phyloP scores from a whole-genome alignment of 2,329 filamentous ascomycete species.

The Aspergillus sp. region DNA sequence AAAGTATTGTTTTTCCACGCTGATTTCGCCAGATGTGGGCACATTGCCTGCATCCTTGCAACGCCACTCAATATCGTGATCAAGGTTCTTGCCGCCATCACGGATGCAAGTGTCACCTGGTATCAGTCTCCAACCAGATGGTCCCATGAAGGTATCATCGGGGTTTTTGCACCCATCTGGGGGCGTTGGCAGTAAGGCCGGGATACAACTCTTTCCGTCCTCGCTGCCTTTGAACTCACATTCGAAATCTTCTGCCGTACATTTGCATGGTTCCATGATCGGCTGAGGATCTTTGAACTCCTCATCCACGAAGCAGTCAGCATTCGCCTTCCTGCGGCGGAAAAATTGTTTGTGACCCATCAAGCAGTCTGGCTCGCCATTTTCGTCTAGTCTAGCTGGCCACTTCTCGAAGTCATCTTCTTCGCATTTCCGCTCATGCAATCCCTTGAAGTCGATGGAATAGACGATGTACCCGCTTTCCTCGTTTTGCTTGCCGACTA shows the following conservation, averaged over 20 bases:
- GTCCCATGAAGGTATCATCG: constrained; percentile 75
- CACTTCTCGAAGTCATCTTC: constrained; percentile 76
- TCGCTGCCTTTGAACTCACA: constrained; percentile 82
- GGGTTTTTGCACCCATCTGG: constrained; percentile 75
- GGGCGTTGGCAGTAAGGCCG: constrained; percentile 61
- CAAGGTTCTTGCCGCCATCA: constrained; percentile 64
- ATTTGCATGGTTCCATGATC: constrained; percentile 74
- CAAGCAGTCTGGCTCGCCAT: constrained; percentile 80
- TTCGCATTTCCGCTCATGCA: constrained; percentile 78
- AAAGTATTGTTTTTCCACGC: constrained; percentile 63
- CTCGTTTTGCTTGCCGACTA: constrained; percentile 64
- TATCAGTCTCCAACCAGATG: constrained; percentile 89
- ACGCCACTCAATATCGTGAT: constrained; percentile 70
- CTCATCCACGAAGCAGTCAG: constrained; percentile 84
- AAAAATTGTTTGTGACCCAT: constrained; percentile 96
- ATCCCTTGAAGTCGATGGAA: constrained; percentile 77
- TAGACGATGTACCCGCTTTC: constrained; percentile 64
- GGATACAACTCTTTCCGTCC: constrained; percentile 69
- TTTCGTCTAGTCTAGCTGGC: constrained; percentile 77
- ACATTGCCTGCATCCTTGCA: constrained; percentile 67
- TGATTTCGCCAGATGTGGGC: constrained; percentile 65
- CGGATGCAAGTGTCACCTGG: constrained; percentile 75
- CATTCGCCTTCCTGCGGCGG: constrained; percentile 78
- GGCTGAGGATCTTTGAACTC: constrained; percentile 78
- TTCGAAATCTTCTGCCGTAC: constrained; percentile 83